Percentiles rank a stretch among this genome's conserved stretches.
These are phyloP conservation scores for Handroanthus guayacan DNA, from an alignment of 257 asterid genomes.

Conservation along the genomic window DNA sequence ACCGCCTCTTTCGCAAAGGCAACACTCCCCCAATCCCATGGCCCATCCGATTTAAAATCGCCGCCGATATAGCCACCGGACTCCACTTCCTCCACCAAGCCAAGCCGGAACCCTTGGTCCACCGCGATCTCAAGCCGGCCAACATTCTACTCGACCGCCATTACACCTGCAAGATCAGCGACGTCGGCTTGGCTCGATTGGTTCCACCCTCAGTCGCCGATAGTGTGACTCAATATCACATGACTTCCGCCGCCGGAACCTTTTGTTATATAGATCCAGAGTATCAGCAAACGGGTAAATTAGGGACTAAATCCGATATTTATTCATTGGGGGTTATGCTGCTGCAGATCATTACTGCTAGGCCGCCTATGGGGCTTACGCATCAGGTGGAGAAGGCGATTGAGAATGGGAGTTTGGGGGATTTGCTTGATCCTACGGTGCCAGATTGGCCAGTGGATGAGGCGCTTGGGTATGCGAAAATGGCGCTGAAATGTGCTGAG, in stretches of 20 bases:
- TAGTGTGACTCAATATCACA: conserved; percentile 71
- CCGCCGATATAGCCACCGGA: conserved; percentile 76
- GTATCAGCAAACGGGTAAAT: conserved; percentile 78
- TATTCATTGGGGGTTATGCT: conserved; percentile 73
- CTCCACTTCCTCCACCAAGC: conserved; percentile 83
- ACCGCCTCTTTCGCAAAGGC: conserved; percentile 69
- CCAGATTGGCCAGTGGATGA: conserved; percentile 80
- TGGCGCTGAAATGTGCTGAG: conserved; percentile 71
- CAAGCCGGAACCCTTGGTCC: conserved; percentile 85
- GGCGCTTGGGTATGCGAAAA: conserved; percentile 54
- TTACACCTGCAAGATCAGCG: conserved; percentile 78
- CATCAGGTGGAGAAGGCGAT: conserved; percentile 71
- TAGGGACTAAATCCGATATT: conserved; percentile 77
- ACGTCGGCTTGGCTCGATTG: conserved; percentile 77
- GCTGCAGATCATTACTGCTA: conserved; percentile 77
- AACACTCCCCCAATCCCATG: conserved; percentile 81
- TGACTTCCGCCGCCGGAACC: conserved; percentile 90
- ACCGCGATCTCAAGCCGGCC: conserved; percentile 81
- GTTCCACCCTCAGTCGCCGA: conserved; percentile 77
- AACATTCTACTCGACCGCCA: conserved; percentile 72
- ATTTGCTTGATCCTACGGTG: conserved; percentile 70
- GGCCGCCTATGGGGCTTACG: conserved; percentile 84
- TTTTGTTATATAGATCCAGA: conserved; percentile 87
- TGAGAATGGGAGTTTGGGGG: conserved; percentile 55
- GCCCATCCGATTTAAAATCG: conserved; percentile 71